phyloP scores from a whole-genome alignment of 2,329 filamentous ascomycete species.

The Lachnellula suecica region DNA sequence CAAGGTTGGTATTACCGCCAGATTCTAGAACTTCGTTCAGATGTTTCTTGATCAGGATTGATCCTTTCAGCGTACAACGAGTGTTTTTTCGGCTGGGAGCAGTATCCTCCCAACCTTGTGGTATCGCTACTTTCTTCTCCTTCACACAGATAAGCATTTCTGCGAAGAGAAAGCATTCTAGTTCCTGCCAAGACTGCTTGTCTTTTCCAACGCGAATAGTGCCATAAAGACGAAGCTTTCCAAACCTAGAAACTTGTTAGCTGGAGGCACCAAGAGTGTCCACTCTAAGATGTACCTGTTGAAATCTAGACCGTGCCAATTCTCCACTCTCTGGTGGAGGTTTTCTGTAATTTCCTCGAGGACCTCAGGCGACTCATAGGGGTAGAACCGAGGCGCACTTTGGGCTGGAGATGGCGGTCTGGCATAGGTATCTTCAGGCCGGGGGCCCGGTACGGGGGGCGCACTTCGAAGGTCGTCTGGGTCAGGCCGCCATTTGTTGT shows the following conservation, averaged over 20 bases:
- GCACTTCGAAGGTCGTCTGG: constrained; percentile 72
- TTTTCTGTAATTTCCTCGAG: constrained; percentile 85
- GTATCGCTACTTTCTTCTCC: constrained; percentile 73
- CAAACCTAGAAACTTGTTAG: constrained; percentile 62
- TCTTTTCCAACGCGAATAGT: constrained; percentile 94
- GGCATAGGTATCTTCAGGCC: constrained; percentile 54
- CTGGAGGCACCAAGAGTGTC: not conserved
- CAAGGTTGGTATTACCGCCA: constrained; percentile 42
- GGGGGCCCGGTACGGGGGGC: constrained; percentile 40
- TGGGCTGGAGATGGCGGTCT: constrained; percentile 57
- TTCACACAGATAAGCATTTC: constrained; percentile 99
- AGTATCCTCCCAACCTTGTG: constrained; percentile 66
- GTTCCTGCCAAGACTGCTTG: constrained; percentile 92
- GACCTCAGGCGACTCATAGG: constrained; percentile 73
- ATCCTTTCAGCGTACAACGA: constrained; percentile 90
- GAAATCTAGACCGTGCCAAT: constrained; percentile 97
- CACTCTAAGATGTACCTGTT: constrained; percentile 53
- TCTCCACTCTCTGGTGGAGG: constrained; percentile 84
- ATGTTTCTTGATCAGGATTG: constrained; percentile 97
- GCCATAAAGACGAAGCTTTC: constrained; percentile 85
- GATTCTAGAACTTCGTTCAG: constrained; percentile 82
- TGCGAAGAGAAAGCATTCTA: constrained; percentile 94
- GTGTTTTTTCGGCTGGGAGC: constrained; percentile 61
- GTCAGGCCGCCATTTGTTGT: constrained; percentile 86
- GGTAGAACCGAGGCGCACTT: constrained; percentile 56